phyloP scores from a whole-genome alignment of 768 basidiomycete species.

The Austroboletus festivus region DNA sequence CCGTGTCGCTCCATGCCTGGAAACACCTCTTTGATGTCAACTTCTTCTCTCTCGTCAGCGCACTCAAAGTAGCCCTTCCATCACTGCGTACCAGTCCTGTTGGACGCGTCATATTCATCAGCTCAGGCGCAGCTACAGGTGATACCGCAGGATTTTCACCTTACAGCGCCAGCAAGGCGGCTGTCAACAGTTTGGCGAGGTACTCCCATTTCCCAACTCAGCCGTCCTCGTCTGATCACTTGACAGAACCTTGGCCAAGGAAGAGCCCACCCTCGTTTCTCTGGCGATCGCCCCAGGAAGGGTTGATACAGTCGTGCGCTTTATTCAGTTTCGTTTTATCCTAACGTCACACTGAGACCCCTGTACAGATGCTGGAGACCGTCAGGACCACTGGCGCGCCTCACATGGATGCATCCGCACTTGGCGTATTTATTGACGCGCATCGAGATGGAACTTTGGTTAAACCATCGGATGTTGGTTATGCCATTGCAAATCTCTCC shows the following conservation, averaged over 20 bases:
- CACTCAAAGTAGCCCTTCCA: constrained; percentile 66
- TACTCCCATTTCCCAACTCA: constrained; percentile 25
- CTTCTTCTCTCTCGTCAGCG: constrained; percentile 78
- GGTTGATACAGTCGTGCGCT: constrained; percentile 78
- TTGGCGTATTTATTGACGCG: constrained; percentile 55
- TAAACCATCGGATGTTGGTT: constrained; percentile 68
- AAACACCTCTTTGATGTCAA: constrained; percentile 78
- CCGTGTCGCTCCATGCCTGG: constrained; percentile 57
- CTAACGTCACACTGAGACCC: not conserved
- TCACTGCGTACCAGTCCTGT: constrained; percentile 60
- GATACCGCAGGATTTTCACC: constrained; percentile 71
- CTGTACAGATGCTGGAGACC: constrained; percentile 63
- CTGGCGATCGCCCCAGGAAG: constrained; percentile 85
- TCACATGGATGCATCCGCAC: constrained; percentile 53
- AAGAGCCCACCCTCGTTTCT: constrained; percentile 72
- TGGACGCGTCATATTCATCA: constrained; percentile 76
- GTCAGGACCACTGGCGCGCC: constrained; percentile 50
- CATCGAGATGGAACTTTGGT: constrained; percentile 69
- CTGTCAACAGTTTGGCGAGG: constrained; percentile 85
- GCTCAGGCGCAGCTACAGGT: constrained; percentile 79
- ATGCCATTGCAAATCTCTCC: constrained; percentile 75
- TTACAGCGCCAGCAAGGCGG: constrained; percentile 84
- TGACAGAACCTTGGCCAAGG: constrained; percentile 74
- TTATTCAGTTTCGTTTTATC: constrained; percentile 10
- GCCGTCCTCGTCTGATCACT: constrained; percentile 1